Conservation (phyloP, 768 basidiomycete species). For the Lentinus tigrinus region DNA sequence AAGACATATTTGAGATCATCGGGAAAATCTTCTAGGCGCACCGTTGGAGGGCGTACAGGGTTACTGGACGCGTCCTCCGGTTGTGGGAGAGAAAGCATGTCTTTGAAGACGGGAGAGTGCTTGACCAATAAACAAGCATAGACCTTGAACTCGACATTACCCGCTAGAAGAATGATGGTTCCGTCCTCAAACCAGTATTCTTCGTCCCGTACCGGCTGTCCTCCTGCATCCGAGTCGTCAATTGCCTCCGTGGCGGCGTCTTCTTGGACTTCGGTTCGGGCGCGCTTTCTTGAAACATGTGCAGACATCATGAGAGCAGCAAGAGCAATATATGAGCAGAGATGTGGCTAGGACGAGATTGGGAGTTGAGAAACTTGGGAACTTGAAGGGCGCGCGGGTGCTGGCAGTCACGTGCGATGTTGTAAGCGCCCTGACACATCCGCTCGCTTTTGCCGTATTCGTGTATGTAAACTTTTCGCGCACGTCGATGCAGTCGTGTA, state of each 20-base stretch:
- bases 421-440: no score
- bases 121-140: constrained; percentile 1
- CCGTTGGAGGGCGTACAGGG: background rate
- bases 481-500: no score
- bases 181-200: constrained; percentile 18
- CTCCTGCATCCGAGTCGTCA: background rate
- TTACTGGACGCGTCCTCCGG: background rate
- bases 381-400: no score
- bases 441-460: no score
- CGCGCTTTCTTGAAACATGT: background rate
- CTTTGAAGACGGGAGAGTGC: constrained; percentile 13
- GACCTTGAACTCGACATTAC: constrained; percentile 10
- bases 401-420: no score
- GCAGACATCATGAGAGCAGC: background rate
- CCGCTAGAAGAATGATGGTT: constrained; percentile 9
- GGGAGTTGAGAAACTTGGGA: background rate
- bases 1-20: background rate
- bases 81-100: background rate
- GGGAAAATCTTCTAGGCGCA: background rate
- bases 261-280: background rate
- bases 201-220: background rate
- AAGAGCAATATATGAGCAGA: background rate
- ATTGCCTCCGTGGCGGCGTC: no score
- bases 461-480: no score
- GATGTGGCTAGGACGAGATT: background rate